Evolutionary conservation across 768 basidiomycete species (phyloP), one percentile per base, ranked within the genome.

Genomic region (Amylocystis lapponica): DNA sequence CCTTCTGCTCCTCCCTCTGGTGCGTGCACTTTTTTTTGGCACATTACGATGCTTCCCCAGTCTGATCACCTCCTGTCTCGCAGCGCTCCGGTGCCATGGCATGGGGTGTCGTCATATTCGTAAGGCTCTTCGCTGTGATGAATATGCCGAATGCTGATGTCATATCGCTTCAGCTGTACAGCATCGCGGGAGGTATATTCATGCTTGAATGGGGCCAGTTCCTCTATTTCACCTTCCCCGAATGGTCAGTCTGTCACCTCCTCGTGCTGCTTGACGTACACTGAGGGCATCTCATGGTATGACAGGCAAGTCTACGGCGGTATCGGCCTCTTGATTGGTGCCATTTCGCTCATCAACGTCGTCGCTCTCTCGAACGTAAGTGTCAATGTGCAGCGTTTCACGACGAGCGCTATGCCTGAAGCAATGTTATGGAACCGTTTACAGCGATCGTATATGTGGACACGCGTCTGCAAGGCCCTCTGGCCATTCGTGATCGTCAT

Each of bases 401-500:
- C 38, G n/a, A n/a, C n/a, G n/a, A n/a, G 5, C 14, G 32, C 46
- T 27, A 13, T 33, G 38, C 22, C 42, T 45, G 33, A 36, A 42
- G 46, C 32, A 36, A 33, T 42, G 7, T 5, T n/a, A 5, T n/a
- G 6, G 7, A 7, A 6, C 32, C 36, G 31, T 51, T 46, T 39
- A 38, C 60, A 85, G 83, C 71, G 76, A 66, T 85, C 84, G 44
- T 81, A 80, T 64, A 73, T 76, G 52, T 86, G 79, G 76, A 73
- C 72, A 41, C 71, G 80, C 50, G 79, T 74, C 3, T 69, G 70
- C 62, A 76, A 76, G 53, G 79, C 81, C 66, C 50, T 81, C 27
- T 86, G 83, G 84, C 81, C 82, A 2, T 79, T 85, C 60, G 45
- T 83, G 45, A 79, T 86, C 55, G 68, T 83, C 61, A 73, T 81